phyloP scores from a whole-genome alignment of 805 yeast species.

The Peterozyma toletana region DNA sequence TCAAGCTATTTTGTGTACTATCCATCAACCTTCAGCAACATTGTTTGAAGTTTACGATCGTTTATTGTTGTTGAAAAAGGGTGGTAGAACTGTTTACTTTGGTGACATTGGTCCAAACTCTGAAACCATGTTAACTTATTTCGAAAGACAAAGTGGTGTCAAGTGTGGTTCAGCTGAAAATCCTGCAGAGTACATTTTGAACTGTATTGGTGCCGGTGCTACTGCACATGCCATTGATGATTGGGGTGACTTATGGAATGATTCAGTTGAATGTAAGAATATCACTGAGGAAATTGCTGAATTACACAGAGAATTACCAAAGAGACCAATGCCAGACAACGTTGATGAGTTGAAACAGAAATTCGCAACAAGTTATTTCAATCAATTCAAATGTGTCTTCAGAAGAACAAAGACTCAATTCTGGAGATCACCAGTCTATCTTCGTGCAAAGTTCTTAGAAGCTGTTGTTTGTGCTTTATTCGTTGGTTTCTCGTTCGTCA shows the following conservation, averaged over 20 bases:
- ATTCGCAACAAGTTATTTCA: slow-evolving; percentile 33
- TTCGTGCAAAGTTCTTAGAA: slow-evolving; percentile 32
- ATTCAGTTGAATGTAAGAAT: not conserved
- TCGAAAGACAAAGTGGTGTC: slow-evolving; percentile 24
- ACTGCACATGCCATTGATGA: slow-evolving; percentile 29
- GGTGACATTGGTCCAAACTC: slow-evolving; percentile 63
- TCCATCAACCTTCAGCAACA: slow-evolving; percentile 82
- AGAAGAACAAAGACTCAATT: slow-evolving; percentile 31
- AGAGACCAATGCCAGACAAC: slow-evolving; percentile 4
- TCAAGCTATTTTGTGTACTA: slow-evolving; percentile 58
- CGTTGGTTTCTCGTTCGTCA: slow-evolving; percentile 47
- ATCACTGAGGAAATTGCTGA: not conserved
- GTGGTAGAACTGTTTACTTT: slow-evolving; percentile 71
- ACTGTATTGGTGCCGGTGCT: slow-evolving; percentile 35
- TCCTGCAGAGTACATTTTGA: slow-evolving; percentile 32
- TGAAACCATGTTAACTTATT: slow-evolving; percentile 27
- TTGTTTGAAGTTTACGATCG: slow-evolving; percentile 74
- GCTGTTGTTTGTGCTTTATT: slow-evolving; percentile 44
- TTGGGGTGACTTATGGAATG: slow-evolving; percentile 18
- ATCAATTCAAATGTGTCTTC: slow-evolving; percentile 32
- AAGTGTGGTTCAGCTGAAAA: slow-evolving; percentile 27
- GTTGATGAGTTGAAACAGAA: not conserved
- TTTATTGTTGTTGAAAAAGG: slow-evolving; percentile 58
- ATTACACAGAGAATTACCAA: slow-evolving; percentile 9
- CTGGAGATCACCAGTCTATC: slow-evolving; percentile 33